Base-by-base conservation (phyloP, 306 rosid genomes). In the Biancaea sappan region DNA sequence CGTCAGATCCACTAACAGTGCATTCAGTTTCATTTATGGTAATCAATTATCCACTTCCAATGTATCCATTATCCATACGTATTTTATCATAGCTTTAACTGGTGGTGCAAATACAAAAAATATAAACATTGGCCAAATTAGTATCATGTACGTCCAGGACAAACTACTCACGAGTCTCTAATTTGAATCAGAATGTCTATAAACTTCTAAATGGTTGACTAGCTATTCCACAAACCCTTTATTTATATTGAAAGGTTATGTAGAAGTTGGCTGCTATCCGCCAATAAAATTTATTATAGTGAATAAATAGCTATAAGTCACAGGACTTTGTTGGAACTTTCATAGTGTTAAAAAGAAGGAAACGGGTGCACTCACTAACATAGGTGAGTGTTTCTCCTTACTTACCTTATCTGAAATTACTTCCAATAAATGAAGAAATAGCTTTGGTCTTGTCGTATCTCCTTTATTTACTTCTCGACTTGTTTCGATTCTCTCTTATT, bases 1-100 rank as follows among this genome's bases (percentile, higher is more conserved):
- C 43, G 47, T 81, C 71, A 81, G 90, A 86, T 84, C 90, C 83
- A 64, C 78, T 25, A 31, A 7, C 51, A 56, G 12, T 41, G 6
- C 5, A 6, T 4, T 43, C 37, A 43, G 5, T 66, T 44, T 44
- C 28, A 13, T 18, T 43, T 25, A 5, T 43, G 70, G 22, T 38
- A 29, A 16, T 21, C 40, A 40, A 22, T 29, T 64, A 21, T 10
- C 47, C 40, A 40, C 46, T 40, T 40, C 2, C 0, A 40, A 14
- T 40, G 11, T n/a, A n/a, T n/a, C n/a, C n/a, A n/a, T n/a, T 60
- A 34, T 18, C 4, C 3, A 6, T 37, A 4, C 32, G 14, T 31
- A 22, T 32, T 4, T 13, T 29, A 10, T 1, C 26, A n/a, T 50
- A 24, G 46, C 32, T 69, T 69, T 8, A 34, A 19, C 13, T 48